These are phyloP conservation scores for Suillus plorans DNA, from an alignment of 768 basidiomycete genomes.

Conservation along the genomic window DNA sequence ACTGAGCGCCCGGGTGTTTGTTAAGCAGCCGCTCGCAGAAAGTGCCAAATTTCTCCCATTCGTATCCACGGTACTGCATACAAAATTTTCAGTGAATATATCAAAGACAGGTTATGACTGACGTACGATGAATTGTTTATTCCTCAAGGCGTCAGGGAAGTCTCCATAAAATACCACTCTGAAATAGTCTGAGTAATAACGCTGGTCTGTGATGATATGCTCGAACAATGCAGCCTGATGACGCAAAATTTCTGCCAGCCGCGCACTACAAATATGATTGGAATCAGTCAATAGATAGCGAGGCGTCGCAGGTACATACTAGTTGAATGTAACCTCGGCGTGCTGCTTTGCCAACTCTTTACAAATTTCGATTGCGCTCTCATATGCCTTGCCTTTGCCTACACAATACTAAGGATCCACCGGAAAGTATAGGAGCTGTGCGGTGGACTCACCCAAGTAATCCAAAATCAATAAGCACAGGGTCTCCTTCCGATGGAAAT, in stretches of 20 bases:
- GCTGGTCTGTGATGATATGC: conserved; percentile 78
- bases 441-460: conserved; percentile 65
- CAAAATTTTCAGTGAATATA: conserved; percentile 2
- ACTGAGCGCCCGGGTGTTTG: conserved; percentile 83
- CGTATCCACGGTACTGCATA: conserved; percentile 83
- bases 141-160: conserved; percentile 80
- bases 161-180: conserved; percentile 91
- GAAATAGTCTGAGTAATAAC: conserved; percentile 92
- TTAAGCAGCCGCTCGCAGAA: conserved; percentile 91
- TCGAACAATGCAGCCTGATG: conserved; percentile 89
- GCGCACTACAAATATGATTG: conserved; percentile 47
- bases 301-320: conserved; percentile 47
- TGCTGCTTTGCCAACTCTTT: conserved; percentile 90
- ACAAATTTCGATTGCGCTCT: conserved; percentile 89
- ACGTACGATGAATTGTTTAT: conserved; percentile 87
- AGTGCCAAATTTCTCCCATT: conserved; percentile 90
- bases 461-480: conserved; percentile 90
- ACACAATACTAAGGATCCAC: conserved; percentile 11
- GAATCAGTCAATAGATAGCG: conserved; percentile 7
- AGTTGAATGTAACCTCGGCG: conserved; percentile 86
- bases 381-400: conserved; percentile 99
- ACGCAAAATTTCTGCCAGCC: conserved; percentile 80
- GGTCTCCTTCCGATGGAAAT: conserved; percentile 93
- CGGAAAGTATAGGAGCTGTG: neutral
- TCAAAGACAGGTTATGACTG: neutral